These are phyloP conservation scores for Aureobasidium sp. DNA, from an alignment of 2,329 filamentous ascomycete genomes.

Conservation along the genomic window DNA sequence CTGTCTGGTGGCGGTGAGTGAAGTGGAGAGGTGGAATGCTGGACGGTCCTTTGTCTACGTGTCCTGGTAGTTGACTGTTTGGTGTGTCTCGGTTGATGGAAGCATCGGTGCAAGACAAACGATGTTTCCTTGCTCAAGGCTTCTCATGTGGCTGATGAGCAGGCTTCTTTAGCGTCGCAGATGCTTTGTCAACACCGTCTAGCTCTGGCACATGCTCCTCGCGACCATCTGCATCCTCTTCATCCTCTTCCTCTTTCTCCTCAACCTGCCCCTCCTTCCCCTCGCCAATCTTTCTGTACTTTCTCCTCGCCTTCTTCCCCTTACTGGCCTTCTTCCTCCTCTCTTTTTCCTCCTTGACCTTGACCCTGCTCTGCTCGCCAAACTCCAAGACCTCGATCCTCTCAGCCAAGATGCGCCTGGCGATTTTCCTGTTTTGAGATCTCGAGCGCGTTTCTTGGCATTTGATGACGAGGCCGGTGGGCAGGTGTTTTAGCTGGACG, in stretches of 20 bases:
- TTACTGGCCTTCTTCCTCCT: conserved; percentile 67
- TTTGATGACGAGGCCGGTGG: conserved; percentile 89
- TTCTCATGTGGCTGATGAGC: background rate
- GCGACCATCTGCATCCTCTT: background rate
- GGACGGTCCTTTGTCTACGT: background rate
- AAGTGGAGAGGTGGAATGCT: background rate
- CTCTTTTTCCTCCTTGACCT: conserved; percentile 56
- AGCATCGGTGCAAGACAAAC: background rate
- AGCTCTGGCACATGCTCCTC: background rate
- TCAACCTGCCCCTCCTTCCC: conserved; percentile 28
- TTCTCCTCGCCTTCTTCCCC: conserved; percentile 74
- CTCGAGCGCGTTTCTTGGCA: conserved; percentile 85
- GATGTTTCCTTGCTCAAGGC: background rate
- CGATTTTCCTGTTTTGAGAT: conserved; percentile 79
- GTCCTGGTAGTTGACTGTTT: too few species aligned
- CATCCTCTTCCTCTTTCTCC: conserved; percentile 3
- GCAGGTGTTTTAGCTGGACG: conserved; percentile 83
- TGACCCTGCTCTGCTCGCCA: conserved; percentile 61
- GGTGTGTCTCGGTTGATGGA: too few species aligned
- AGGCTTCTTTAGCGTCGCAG: background rate
- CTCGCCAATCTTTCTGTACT: conserved; percentile 60
- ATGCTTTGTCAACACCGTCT: background rate
- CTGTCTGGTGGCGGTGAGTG: too few species aligned
- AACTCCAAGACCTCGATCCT: conserved; percentile 67
- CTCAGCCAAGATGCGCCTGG: conserved; percentile 68